Conservation (phyloP, 345 rosid species). For the Pistacia atlantica region DNA sequence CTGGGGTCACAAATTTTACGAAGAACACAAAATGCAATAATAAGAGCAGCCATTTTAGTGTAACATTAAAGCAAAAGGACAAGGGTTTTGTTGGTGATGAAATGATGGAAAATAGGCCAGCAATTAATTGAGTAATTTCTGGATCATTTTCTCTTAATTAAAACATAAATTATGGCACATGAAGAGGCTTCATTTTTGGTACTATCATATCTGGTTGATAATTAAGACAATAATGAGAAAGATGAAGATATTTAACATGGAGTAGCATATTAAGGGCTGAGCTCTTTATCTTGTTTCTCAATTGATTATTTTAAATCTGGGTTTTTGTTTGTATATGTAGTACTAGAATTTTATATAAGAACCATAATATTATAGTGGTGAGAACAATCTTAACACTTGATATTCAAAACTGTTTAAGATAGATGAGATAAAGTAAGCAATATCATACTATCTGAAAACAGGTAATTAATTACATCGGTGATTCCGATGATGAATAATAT, state of each 20-base stretch:
- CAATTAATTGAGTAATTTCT: too few species aligned
- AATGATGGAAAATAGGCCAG: neutral
- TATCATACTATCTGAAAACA: too few species aligned
- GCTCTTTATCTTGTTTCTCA: neutral
- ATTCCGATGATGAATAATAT: too few species aligned
- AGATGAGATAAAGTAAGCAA: too few species aligned
- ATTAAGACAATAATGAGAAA: neutral
- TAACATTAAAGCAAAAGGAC: neutral
- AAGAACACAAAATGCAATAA: neutral
- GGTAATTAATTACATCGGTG: too few species aligned
- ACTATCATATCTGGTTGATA: neutral
- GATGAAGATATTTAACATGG: neutral
- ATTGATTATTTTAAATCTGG: too few species aligned
- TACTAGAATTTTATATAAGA: too few species aligned
- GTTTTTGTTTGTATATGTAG: neutral
- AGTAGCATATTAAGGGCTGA: neutral
- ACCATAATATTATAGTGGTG: too few species aligned
- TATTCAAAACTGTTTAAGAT: too few species aligned
- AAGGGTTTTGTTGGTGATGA: neutral
- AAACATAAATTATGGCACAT: too few species aligned
- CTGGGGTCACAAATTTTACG: constrained; percentile 1
- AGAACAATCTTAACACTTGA: too few species aligned
- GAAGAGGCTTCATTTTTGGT: neutral
- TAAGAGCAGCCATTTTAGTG: neutral
- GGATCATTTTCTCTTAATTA: too few species aligned